Base-by-base conservation (phyloP, 1,284 basidiomycete species). In the Trichosporon inkin region DNA sequence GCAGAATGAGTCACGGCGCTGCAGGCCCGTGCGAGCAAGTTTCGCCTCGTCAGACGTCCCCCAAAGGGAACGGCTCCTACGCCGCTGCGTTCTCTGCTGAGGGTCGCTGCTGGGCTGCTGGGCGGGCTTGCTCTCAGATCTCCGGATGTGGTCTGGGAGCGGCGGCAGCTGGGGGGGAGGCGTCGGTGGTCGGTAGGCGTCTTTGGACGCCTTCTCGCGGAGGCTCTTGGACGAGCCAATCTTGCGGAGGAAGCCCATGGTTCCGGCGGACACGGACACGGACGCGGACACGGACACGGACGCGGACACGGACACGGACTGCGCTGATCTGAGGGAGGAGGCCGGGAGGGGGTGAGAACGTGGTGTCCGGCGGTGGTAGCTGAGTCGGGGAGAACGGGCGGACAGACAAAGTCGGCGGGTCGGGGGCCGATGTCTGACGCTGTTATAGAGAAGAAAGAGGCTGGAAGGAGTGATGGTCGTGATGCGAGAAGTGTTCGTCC, bases 181-280 rank as follows among this genome's bases (percentile, higher is more conserved):
- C 16, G 58, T 60, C n/a, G 53, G 55, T 11, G 53, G 11, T 19
- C 63, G 58, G 35, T 39, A 24, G 10, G 58, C 57, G 55, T 56
- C 55, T 24, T 57, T 53, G 28, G 24, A 32, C 39, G 56, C 56
- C 37, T 54, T 51, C 19, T 51, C 57, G 53, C 62, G 60, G 44
- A 64, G 60, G 17, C 44, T 55, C 10, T 56, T 47, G 41, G 62
- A 62, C 44, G 63, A 64, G 13, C 44, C 51, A 24, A 55, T 57
- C 32, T 62, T 64, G 53, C 63, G 63, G 39, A 64, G 58, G 44
- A 59, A 40, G 17, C 63, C 63, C 63, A 64, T 64, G 53, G 40
- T 53, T 24, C 24, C 41, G 36, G 11, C 41, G 16, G 39, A 36
- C 17, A 41, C 32, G 32, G 55, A 44, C 39, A 32, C 28, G 28